These are phyloP conservation scores for Tolypocladium album DNA, from an alignment of 2,329 filamentous ascomycete genomes.

Conservation along the genomic window DNA sequence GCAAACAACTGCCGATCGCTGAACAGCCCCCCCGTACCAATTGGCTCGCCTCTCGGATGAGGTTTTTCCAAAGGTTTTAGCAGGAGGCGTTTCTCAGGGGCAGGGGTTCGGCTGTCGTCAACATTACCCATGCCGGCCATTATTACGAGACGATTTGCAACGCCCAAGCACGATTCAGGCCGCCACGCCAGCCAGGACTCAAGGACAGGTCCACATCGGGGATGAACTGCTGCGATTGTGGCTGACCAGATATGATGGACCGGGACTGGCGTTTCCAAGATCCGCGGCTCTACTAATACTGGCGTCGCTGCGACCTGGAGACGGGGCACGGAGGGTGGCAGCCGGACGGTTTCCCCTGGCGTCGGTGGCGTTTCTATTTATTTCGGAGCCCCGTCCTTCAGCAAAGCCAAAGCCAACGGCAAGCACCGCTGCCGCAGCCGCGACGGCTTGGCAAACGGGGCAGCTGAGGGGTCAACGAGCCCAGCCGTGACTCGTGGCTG, in stretches of 20 bases:
- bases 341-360: not conserved
- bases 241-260: not conserved
- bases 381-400: not conserved
- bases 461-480: not conserved
- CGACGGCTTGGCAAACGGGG: not conserved
- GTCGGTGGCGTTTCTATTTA: not conserved
- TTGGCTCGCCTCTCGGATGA: too few species aligned
- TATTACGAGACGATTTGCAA: not conserved
- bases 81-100: not conserved
- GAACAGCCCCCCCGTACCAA: not conserved
- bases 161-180: not conserved
- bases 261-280: not conserved
- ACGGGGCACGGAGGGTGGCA: not conserved
- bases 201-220: not conserved
- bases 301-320: not conserved
- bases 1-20: not conserved
- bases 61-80: not conserved
- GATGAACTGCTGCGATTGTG: not conserved
- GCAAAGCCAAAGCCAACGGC: not conserved
- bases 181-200: not conserved
- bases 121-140: not conserved
- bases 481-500: not conserved
- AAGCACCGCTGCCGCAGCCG: not conserved
- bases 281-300: not conserved
- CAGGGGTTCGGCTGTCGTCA: not conserved